Evolutionary conservation across 2,329 filamentous ascomycete genomes (phyloP).

Genomic region (Allantophomopsis cytisporea): DNA sequence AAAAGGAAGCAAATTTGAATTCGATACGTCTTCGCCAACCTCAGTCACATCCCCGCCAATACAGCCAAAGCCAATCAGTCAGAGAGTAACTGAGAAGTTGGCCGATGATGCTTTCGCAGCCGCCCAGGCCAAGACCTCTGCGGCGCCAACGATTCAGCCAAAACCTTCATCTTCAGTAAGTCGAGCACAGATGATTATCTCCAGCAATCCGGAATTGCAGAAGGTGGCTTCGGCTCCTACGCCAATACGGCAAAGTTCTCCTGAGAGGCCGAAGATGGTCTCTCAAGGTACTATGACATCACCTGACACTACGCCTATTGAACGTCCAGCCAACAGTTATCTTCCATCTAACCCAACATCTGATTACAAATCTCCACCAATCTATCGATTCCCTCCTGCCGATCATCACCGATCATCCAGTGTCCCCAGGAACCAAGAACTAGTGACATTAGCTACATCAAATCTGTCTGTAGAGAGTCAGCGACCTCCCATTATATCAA

Average conservation of each 20-base stretch:
- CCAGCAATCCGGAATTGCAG: conserved; percentile 46
- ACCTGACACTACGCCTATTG: conserved; percentile 27
- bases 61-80: conserved; percentile 39
- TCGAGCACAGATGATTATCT: conserved; percentile 49
- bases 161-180: conserved; percentile 28
- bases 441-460: conserved; percentile 8
- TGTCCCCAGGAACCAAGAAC: conserved; percentile 22
- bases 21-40: conserved; percentile 43
- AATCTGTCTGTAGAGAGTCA: conserved; percentile 15
- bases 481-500: conserved; percentile 7
- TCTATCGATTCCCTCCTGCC: conserved; percentile 12
- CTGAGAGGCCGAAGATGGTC: conserved; percentile 32
- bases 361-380: conserved; percentile 2
- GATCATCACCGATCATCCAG: conserved; percentile 35
- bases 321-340: conserved; percentile 9
- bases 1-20: conserved; percentile 71
- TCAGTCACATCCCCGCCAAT: conserved; percentile 20
- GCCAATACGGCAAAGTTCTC: conserved; percentile 16
- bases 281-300: conserved; percentile 75
- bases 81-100: conserved; percentile 60
- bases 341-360: conserved; percentile 4
- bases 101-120: conserved; percentile 73
- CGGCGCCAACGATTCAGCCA: neutral
- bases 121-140: conserved; percentile 6
- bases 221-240: conserved; percentile 25